Evolutionary conservation across 768 basidiomycete genomes (phyloP), one percentile per base, ranked within the genome.

Genomic region (Cystobasidium tubakii): DNA sequence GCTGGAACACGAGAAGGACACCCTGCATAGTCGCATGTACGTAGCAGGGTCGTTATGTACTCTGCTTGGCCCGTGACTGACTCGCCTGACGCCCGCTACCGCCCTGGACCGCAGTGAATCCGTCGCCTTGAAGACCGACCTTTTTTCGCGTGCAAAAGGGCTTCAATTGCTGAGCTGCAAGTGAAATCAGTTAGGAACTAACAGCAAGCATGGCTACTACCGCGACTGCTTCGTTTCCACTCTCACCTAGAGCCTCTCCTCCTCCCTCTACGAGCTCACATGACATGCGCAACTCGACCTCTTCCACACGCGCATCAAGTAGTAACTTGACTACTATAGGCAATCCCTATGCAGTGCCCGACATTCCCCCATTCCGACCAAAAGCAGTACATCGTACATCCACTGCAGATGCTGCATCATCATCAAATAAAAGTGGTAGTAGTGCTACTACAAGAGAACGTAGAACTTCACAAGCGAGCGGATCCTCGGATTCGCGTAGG

Each of bases 321-420:
- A 12, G 29, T 29, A 60, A 3, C 25, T 3, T 25, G 23, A 27
- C 25, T 29, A 27, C 27, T n/a, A n/a, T n/a, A 12, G 15, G 15
- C 6, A 60, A 29, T 60, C 29, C 57, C 10, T 60, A 29, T 34
- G 57, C 57, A 60, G 57, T 60, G 21, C 57, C 12, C 33, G 57
- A 60, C 15, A 60, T 60, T 29, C 57, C 57, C 21, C 57, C 57
- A 29, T 60, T 60, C 21, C 25, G 57, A 60, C 57, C 57, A 29
- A 60, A 60, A 60, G 33, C 33, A 27, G 33, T 29, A 17, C 57
- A 60, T 9, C 57, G 57, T 60, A 25, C 17, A 29, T 60, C 57
- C 4, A 60, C 33, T 9, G 53, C 53, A n/a, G 21, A n/a, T 55
- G 21, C 53, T n/a, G 21, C 53, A 34, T 29, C 33, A 34, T 29